phyloP scores from a whole-genome alignment of 805 yeast genomes.

The Cyberlindnera galapagoensis region DNA sequence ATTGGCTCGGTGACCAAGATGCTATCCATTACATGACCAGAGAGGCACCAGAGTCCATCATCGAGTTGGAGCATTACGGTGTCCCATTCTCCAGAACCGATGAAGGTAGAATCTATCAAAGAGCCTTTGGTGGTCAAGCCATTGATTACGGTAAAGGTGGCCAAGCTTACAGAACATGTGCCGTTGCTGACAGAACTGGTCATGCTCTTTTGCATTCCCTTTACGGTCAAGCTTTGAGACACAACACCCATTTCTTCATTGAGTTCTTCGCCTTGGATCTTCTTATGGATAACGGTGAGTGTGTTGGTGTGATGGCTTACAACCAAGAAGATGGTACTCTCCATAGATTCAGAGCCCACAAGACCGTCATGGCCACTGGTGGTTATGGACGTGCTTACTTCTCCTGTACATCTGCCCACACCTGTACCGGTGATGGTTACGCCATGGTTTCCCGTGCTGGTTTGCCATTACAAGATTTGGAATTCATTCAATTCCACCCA shows the following conservation, averaged over 20 bases:
- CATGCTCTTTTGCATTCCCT: slow-evolving; percentile 94
- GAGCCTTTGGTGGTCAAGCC: slow-evolving; percentile 98
- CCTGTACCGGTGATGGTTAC: slow-evolving; percentile 98
- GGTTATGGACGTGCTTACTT: slow-evolving; percentile 98
- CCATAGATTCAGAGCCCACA: slow-evolving; percentile 96
- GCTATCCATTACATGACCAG: slow-evolving; percentile 98
- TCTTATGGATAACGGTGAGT: slow-evolving; percentile 89
- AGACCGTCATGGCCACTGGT: slow-evolving; percentile 96
- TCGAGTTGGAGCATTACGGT: slow-evolving; percentile 96
- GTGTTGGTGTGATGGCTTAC: slow-evolving; percentile 96
- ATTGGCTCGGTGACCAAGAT: slow-evolving; percentile 99
- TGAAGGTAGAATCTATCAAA: slow-evolving; percentile 94
- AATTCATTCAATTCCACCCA: slow-evolving; percentile 98
- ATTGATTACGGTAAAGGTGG: slow-evolving; percentile 97
- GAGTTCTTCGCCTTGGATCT: slow-evolving; percentile 95
- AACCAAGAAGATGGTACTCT: slow-evolving; percentile 98
- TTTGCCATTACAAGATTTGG: slow-evolving; percentile 93
- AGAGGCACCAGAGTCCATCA: slow-evolving; percentile 93
- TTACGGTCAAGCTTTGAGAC: slow-evolving; percentile 94
- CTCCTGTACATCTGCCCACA: slow-evolving; percentile 98
- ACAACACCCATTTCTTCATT: slow-evolving; percentile 95
- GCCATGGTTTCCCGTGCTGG: slow-evolving; percentile 99
- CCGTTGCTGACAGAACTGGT: slow-evolving; percentile 99
- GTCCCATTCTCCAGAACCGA: slow-evolving; percentile 97
- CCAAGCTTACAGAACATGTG: slow-evolving; percentile 98